Conservation (phyloP, 257 asterid genomes). For the Lycium ferocissimum region DNA sequence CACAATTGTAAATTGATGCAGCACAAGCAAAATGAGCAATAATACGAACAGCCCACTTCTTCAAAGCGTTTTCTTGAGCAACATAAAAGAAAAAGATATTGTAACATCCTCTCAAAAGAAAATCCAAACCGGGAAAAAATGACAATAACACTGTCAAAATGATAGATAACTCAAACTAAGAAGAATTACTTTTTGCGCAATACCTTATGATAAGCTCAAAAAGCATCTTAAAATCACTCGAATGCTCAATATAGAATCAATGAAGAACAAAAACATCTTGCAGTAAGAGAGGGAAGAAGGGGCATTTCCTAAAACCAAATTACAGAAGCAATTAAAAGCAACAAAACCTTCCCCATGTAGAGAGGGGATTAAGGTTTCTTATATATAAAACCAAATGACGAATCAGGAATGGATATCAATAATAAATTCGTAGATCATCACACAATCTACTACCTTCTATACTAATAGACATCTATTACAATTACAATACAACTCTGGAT, state of each 20-base stretch:
- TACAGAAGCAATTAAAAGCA: background rate
- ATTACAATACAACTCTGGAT: background rate
- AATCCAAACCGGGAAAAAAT: background rate
- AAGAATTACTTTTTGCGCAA: background rate
- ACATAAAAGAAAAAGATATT: background rate
- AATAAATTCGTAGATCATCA: constrained; percentile 16
- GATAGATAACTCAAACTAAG: constrained; percentile 15
- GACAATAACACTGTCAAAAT: background rate
- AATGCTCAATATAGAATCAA: background rate
- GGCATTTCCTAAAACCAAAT: background rate
- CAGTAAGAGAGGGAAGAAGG: background rate
- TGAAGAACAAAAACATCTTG: background rate
- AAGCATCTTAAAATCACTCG: background rate
- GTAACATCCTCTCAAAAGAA: background rate
- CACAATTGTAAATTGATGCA: background rate
- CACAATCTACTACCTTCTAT: constrained; percentile 12
- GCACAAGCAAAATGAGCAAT: background rate
- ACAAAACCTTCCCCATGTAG: background rate
- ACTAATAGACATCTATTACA: constrained; percentile 6
- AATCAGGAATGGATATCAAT: background rate
- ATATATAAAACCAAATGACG: background rate
- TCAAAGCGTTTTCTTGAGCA: background rate
- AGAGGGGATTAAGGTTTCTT: background rate
- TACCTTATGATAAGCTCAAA: background rate
- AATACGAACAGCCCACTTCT: background rate